phyloP scores from a whole-genome alignment of 768 basidiomycete genomes.

The Tricholoma saponaceum region DNA sequence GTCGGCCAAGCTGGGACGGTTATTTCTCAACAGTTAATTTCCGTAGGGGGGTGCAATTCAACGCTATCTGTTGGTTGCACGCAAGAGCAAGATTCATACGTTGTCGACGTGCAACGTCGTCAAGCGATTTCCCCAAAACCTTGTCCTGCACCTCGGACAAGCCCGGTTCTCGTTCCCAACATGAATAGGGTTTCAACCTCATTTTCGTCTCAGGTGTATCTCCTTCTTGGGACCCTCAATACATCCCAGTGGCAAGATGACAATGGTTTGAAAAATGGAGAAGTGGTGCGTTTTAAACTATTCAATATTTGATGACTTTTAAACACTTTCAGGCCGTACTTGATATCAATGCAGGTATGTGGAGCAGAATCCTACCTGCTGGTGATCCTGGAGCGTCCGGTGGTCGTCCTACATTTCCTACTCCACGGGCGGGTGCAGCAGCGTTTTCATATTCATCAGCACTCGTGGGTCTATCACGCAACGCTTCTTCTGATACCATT shows the following conservation, averaged over 20 bases:
- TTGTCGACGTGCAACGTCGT: conserved; percentile 41
- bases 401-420: conserved; percentile 49
- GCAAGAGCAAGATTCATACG: conserved; percentile 54
- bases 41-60: conserved; percentile 59
- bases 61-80: conserved; percentile 43
- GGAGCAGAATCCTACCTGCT: conserved; percentile 72
- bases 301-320: conserved; percentile 1
- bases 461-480: conserved; percentile 53
- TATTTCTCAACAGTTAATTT: conserved; percentile 46
- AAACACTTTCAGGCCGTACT: conserved; percentile 49
- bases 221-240: conserved; percentile 68
- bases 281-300: conserved; percentile 51
- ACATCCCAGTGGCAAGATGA: conserved; percentile 63
- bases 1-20: conserved; percentile 58
- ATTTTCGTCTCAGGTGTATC: conserved; percentile 62
- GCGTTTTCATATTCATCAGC: conserved; percentile 50
- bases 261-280: conserved; percentile 56
- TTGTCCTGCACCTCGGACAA: conserved; percentile 66
- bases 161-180: conserved; percentile 60
- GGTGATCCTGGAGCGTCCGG: conserved; percentile 65
- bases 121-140: conserved; percentile 35
- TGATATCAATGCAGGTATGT: conserved; percentile 54
- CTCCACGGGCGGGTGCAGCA: conserved; percentile 67
- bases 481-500: conserved; percentile 58
- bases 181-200: conserved; percentile 48